phyloP scores from a whole-genome alignment of 2,329 filamentous ascomycete genomes.

The Pyrenophora graminea region DNA sequence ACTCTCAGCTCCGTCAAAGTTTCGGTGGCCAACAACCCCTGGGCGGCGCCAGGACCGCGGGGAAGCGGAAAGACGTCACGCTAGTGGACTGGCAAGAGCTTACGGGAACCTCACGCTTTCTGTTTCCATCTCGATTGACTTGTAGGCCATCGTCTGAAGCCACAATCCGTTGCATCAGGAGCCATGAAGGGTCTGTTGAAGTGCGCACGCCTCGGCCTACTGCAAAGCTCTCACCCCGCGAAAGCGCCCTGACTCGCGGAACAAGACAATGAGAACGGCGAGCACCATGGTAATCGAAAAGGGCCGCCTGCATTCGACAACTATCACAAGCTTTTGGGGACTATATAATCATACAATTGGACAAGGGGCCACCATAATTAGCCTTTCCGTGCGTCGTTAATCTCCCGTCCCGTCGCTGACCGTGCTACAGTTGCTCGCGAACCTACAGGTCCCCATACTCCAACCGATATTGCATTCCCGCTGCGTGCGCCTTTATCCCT shows the following conservation, averaged over 20 bases:
- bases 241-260: conserved; percentile 14
- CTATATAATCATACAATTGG: conserved; percentile 46
- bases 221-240: conserved; percentile 2
- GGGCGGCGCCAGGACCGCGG: conserved; percentile 17
- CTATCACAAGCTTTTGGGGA: conserved; percentile 32
- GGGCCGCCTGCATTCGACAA: conserved; percentile 34
- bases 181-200: not conserved
- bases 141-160: not conserved
- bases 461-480: conserved; percentile 1
- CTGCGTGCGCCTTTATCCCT: not conserved
- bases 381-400: conserved; percentile 12
- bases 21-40: conserved; percentile 13
- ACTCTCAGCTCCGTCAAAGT: conserved; percentile 15
- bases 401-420: conserved; percentile 13
- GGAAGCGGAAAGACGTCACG: conserved; percentile 18
- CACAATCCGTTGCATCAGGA: no score
- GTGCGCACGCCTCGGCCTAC: not conserved
- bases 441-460: conserved; percentile 1
- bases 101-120: conserved; percentile 35
- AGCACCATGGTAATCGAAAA: conserved; percentile 14
- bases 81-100: conserved; percentile 28
- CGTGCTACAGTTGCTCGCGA: conserved; percentile 15
- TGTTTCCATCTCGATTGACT: not conserved
- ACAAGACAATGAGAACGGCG: conserved; percentile 2
- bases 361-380: conserved; percentile 41